Conservation (phyloP, 164 flowering plant species). For the Macadamia integrifolia region DNA sequence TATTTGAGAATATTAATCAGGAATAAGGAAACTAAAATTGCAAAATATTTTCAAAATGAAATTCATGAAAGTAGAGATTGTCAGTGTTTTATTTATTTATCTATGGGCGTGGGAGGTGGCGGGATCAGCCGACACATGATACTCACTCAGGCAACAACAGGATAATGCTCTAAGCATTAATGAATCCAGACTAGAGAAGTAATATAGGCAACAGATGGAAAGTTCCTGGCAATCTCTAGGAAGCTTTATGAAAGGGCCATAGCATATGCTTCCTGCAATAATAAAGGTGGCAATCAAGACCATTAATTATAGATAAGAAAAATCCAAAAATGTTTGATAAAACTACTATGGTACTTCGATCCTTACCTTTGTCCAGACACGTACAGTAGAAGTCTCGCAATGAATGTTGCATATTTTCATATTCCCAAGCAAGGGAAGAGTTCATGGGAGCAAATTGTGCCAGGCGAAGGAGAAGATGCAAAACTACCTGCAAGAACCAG, state of each 20-base stretch:
- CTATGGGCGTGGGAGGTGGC: no score
- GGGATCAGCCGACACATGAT: background rate
- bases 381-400: conserved; percentile 44
- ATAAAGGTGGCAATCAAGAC: background rate
- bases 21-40: no score
- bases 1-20: no score
- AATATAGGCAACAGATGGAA: conserved; percentile 65
- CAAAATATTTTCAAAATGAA: no score
- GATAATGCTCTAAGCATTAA: conserved; percentile 53
- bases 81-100: no score
- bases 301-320: background rate
- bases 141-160: conserved; percentile 76
- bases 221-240: conserved; percentile 70
- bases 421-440: conserved; percentile 41
- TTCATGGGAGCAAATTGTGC: conserved; percentile 50
- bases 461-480: conserved; percentile 60
- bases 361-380: conserved; percentile 30
- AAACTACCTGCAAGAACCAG: conserved; percentile 44
- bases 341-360: background rate
- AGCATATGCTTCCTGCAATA: conserved; percentile 41
- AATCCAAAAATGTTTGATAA: background rate
- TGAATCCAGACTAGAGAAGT: conserved; percentile 53
- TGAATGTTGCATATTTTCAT: conserved; percentile 43
- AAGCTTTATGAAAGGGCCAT: conserved; percentile 77
- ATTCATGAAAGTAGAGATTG: no score